Evolutionary conservation across 2,329 filamentous ascomycete genomes (phyloP).

Genomic region (Colletotrichum sp.): DNA sequence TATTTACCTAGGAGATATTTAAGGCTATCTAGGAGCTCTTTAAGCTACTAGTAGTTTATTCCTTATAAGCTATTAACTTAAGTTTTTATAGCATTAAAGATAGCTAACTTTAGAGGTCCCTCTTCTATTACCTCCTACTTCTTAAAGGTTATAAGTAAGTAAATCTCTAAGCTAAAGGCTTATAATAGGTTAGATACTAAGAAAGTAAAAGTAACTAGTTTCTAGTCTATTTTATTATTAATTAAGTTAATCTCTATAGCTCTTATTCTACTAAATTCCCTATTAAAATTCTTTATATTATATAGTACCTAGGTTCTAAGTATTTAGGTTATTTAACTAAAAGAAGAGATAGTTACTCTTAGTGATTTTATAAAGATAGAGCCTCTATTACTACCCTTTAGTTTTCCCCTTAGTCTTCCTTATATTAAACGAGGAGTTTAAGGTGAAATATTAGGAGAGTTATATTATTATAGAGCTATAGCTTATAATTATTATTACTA

Average conservation of each 20-base stretch:
- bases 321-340: background rate
- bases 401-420: background rate
- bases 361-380: background rate
- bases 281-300: background rate
- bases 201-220: background rate
- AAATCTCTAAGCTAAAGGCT: no score
- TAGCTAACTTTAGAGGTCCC: no score
- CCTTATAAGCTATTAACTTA: no score
- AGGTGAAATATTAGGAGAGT: rapidly evolving
- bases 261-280: background rate
- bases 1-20: no score
- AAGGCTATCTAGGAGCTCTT: no score
- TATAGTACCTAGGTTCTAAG: background rate
- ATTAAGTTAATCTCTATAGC: background rate
- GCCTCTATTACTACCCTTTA: background rate
- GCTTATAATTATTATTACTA: background rate
- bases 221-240: background rate
- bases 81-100: no score
- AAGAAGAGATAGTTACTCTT: background rate
- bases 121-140: no score
- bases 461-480: background rate
- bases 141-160: no score
- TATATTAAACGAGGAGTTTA: background rate
- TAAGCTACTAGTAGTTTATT: no score
- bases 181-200: no score